These are phyloP conservation scores for Entamoeba histolytica DNA, from an alignment of 208 protist species.

Conservation along the genomic window DNA sequence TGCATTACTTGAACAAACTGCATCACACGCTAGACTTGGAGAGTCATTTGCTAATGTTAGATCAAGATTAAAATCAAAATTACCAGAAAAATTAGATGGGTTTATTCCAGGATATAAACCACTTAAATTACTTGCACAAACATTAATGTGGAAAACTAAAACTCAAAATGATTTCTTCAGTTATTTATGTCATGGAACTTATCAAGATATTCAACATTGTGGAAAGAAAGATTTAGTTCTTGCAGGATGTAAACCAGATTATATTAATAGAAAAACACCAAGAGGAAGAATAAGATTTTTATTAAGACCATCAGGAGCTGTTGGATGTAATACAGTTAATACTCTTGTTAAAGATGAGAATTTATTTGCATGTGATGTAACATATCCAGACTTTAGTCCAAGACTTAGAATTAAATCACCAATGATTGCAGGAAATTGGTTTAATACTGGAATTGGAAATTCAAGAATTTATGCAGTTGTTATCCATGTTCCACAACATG, in stretches of 20 bases:
- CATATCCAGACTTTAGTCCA: not conserved
- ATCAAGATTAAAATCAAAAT: not conserved
- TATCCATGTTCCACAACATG: not conserved
- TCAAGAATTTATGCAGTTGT: not conserved
- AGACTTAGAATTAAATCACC: not conserved
- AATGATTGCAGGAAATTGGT: not conserved
- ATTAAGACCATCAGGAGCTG: not conserved
- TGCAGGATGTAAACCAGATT: not conserved
- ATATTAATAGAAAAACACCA: not conserved
- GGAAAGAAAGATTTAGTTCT: not conserved
- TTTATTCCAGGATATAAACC: not conserved
- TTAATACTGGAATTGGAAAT: not conserved
- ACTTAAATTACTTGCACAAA: not conserved
- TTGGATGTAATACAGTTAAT: not conserved
- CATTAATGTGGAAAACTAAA: not conserved
- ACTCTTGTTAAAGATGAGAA: not conserved
- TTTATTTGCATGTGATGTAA: not conserved
- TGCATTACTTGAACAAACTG: not conserved
- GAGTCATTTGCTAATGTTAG: not conserved
- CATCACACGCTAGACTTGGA: not conserved
- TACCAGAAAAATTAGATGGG: not conserved
- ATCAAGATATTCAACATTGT: not conserved
- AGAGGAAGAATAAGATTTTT: not conserved
- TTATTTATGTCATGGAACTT: not conserved
- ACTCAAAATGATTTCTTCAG: not conserved